These are phyloP conservation scores for Pyrenochaeta sp. DNA, from an alignment of 2,329 filamentous ascomycete species.

Conservation along the genomic window DNA sequence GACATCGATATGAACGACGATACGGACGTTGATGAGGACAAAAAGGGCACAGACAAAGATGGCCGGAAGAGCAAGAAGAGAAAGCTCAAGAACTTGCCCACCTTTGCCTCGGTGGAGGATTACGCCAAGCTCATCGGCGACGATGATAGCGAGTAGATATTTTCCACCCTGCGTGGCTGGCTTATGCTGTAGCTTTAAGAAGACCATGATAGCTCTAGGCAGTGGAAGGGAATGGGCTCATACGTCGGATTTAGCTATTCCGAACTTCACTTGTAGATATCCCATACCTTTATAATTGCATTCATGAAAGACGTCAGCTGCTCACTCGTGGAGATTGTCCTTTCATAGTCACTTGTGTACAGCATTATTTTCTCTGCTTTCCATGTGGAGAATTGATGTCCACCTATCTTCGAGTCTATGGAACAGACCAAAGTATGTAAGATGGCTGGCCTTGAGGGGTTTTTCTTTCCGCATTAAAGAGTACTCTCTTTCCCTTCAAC, in stretches of 20 bases:
- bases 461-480: no score
- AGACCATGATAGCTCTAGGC: background rate
- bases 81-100: conserved; percentile 88
- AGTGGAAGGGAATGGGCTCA: background rate
- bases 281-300: conserved; percentile 39
- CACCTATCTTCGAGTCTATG: background rate
- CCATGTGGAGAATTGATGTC: background rate
- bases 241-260: conserved; percentile 13
- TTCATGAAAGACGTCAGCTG: conserved; percentile 6
- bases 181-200: background rate
- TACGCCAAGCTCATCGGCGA: conserved; percentile 85
- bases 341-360: background rate
- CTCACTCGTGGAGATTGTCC: background rate
- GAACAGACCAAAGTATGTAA: no score
- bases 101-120: conserved; percentile 91
- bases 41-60: conserved; percentile 45
- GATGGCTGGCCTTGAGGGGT: no score
- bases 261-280: conserved; percentile 40
- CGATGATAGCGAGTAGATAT: conserved; percentile 57
- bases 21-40: conserved; percentile 52
- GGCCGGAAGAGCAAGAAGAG: conserved; percentile 71
- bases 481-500: no score
- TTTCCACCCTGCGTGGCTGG: conserved; percentile 3
- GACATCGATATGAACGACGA: conserved; percentile 55
- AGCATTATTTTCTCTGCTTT: background rate